phyloP scores from a whole-genome alignment of 179 eudicot genomes.

The Carnegiea gigantea region DNA sequence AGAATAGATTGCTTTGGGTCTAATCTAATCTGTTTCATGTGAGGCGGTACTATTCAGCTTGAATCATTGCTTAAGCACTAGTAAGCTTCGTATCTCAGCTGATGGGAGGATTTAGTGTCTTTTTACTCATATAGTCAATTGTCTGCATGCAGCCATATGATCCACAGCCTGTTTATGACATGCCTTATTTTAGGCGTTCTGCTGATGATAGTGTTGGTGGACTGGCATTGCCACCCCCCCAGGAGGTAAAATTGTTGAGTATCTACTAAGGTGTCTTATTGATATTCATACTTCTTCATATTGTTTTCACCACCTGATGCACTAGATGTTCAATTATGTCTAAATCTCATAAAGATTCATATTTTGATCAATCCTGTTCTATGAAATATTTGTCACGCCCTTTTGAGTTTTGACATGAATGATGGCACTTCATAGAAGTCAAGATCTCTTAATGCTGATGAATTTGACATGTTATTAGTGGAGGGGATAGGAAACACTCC shows the following conservation, averaged over 20 bases:
- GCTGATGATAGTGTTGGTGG: slow-evolving; percentile 65
- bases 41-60: neutral
- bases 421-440: neutral
- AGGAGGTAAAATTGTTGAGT: slow-evolving; percentile 55
- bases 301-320: neutral
- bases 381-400: neutral
- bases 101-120: neutral
- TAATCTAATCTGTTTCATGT: neutral
- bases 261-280: neutral
- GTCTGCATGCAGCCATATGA: slow-evolving; percentile 64
- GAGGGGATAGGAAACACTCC: neutral
- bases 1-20: too few relatives aligned
- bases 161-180: slow-evolving; percentile 64
- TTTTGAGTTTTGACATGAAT: neutral
- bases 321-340: neutral
- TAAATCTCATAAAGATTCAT: neutral
- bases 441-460: neutral
- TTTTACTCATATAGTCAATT: slow-evolving; percentile 9
- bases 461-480: neutral
- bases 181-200: slow-evolving; percentile 64
- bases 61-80: neutral
- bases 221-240: slow-evolving; percentile 58
- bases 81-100: neutral
- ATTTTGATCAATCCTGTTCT: neutral
- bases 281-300: neutral